A percentile compares a stretch with the other conserved stretches of the same genome.
Conservation (phyloP, 805 yeast species). For the Cyberlindnera misumaiensis region DNA sequence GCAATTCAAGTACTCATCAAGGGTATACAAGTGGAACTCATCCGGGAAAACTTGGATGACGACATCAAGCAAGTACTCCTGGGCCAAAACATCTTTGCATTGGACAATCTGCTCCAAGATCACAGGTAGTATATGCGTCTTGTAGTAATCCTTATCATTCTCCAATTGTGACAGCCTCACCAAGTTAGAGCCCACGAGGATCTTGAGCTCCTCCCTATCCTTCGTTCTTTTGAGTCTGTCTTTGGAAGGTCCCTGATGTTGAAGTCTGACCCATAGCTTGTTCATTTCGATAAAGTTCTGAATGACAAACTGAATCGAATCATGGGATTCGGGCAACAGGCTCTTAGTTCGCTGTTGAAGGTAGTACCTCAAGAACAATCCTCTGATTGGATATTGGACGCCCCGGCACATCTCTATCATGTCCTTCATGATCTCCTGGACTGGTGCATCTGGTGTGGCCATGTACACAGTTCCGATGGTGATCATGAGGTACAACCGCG, state of each 20-base stretch:
- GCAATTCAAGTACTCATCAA: constrained; percentile 59
- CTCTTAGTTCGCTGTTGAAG: constrained; percentile 72
- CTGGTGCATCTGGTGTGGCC: constrained; percentile 70
- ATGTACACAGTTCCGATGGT: constrained; percentile 90
- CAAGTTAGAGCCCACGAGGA: constrained; percentile 86
- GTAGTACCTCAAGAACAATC: constrained; percentile 84
- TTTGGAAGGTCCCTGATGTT: constrained; percentile 88
- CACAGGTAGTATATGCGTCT: constrained; percentile 58
- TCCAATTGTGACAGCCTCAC: constrained; percentile 85
- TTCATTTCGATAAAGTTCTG: constrained; percentile 96
- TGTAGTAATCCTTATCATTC: constrained; percentile 45
- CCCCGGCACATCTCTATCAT: constrained; percentile 98
- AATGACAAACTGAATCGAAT: constrained; percentile 71
- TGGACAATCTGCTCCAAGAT: constrained; percentile 86
- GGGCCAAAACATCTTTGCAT: constrained; percentile 88
- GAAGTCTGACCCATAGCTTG: constrained; percentile 93
- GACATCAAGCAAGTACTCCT: constrained; percentile 85
- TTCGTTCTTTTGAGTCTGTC: constrained; percentile 66
- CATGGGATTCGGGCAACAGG: constrained; percentile 38
- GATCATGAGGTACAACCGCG: constrained; percentile 88
- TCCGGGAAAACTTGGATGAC: constrained; percentile 93
- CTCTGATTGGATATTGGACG: constrained; percentile 91
- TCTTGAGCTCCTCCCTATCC: constrained; percentile 85
- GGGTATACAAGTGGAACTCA: constrained; percentile 74
- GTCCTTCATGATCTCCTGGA: constrained; percentile 82